Conservation (phyloP, 2,329 filamentous ascomycete genomes). For the Cadophora luteo-olivacea region DNA sequence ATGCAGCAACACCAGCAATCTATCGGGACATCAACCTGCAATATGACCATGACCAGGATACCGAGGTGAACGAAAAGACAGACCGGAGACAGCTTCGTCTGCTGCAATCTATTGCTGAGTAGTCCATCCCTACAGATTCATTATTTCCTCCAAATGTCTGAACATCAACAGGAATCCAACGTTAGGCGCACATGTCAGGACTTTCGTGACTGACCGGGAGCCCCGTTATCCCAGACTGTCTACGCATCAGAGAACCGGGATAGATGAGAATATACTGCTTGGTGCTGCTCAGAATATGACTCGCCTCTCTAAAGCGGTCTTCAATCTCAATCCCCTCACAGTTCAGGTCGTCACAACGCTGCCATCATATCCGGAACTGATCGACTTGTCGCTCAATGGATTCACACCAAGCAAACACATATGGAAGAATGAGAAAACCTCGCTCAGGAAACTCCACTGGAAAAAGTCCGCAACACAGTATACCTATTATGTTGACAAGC, state of each 20-base stretch:
- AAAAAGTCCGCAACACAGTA: not conserved
- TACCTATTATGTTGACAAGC: not conserved
- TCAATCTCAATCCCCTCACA: conserved; percentile 14
- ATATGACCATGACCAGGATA: not conserved
- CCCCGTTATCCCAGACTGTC: not conserved
- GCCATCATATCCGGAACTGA: conserved; percentile 21
- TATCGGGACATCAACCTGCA: conserved; percentile 19
- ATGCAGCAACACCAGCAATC: conserved; percentile 12
- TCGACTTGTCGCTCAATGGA: conserved; percentile 14
- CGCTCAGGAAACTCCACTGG: conserved; percentile 23
- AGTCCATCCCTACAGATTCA: not conserved
- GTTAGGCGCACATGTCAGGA: not conserved
- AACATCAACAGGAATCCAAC: conserved; percentile 9
- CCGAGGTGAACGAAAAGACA: conserved; percentile 7
- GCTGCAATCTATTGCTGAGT: conserved; percentile 22
- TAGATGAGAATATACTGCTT: not conserved
- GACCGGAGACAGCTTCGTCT: not conserved
- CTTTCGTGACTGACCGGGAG: conserved; percentile 15
- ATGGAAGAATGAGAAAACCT: conserved; percentile 15
- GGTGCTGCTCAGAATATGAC: conserved; percentile 24
- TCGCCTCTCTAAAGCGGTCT: conserved; percentile 14
- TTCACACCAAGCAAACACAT: conserved; percentile 22
- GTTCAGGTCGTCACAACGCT: conserved; percentile 25
- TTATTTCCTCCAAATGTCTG: not conserved
- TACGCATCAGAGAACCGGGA: not conserved